A percentile compares a stretch with the other conserved stretches of the same genome.
Conservation (phyloP, 306 rosid species). For the Rosa lucieae region DNA sequence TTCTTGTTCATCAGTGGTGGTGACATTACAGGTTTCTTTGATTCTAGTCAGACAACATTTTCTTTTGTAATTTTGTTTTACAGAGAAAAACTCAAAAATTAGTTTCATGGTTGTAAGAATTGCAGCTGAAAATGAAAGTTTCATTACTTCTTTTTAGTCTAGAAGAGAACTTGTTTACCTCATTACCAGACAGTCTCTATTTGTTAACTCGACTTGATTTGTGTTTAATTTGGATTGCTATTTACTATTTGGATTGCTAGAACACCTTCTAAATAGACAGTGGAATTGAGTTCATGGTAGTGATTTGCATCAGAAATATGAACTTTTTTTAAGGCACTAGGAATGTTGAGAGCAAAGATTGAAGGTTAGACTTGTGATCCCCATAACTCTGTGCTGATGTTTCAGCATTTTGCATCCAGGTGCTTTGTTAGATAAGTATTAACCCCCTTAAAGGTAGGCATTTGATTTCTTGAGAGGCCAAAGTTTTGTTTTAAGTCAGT, state of each 20-base stretch:
- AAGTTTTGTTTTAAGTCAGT: not conserved
- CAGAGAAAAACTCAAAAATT: not conserved
- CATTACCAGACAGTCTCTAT: not conserved
- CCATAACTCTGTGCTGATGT: not conserved
- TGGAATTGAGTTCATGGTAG: not conserved
- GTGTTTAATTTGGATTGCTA: not conserved
- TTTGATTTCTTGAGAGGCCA: not conserved
- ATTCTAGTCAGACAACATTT: conserved; percentile 3
- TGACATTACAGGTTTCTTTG: conserved; percentile 34
- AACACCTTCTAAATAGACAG: not conserved
- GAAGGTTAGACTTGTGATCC: not conserved
- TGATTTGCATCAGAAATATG: not conserved
- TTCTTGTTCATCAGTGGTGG: conserved; percentile 99
- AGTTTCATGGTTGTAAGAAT: conserved; percentile 34
- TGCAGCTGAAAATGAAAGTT: conserved; percentile 44
- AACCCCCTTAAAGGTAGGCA: not conserved
- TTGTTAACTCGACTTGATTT: not conserved
- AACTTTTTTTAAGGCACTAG: not conserved
- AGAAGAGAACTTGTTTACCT: not conserved
- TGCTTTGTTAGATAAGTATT: not conserved
- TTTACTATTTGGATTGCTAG: not conserved
- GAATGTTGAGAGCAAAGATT: not conserved
- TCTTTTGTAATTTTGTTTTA: conserved; percentile 24
- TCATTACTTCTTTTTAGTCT: conserved; percentile 15
- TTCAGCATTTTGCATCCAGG: not conserved